Base-by-base conservation (phyloP, 805 yeast species). In the Schwanniomyces yamadae region DNA sequence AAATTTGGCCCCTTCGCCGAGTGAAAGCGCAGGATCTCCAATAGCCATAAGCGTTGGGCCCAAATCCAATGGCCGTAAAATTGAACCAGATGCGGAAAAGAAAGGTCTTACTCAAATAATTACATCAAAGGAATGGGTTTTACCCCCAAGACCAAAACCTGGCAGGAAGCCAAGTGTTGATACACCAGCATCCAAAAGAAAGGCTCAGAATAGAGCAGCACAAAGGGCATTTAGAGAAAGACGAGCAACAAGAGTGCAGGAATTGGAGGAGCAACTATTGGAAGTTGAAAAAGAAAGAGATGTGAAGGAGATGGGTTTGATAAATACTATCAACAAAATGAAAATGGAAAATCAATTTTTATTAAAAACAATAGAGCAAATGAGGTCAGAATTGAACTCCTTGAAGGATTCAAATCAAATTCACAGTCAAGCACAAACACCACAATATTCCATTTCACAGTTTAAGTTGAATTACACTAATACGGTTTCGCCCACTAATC, bases 161-260 rank as follows among this genome's bases (percentile, higher is more conserved):
- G 82, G 82, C 4, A 52, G 69, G 38, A 79, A 79, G 57, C 84
- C 84, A 11, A 67, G 80, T 44, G 73, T 75, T 4, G 95, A 87
- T 46, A 77, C 90, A 0, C 95, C 95, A 0, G 89, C 90, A 1
- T 78, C 83, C 15, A 85, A 86, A 57, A 66, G 96, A 36, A 87
- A 87, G 59, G 95, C 95, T 3, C 96, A 85, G 59, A 89, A 89
- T 55, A 67, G 96, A 40, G 95, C 93, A n/a, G 95, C 96, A 15
- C 95, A 90, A 66, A 56, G 95, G 39, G 95, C 97, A 2, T 86
- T 87, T 63, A 66, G 96, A 45, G 95, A 88, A 57, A 71, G 96
- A 45, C 67, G 95, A 49, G 95, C 96, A 13, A 84, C 84, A 21
- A 65, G 89, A 34, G 86, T 88, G 6, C 79, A 78, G 40, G 95